Evolutionary conservation across 2,329 filamentous ascomycete species (phyloP).

Genomic region (Fragosphaeria purpurea): DNA sequence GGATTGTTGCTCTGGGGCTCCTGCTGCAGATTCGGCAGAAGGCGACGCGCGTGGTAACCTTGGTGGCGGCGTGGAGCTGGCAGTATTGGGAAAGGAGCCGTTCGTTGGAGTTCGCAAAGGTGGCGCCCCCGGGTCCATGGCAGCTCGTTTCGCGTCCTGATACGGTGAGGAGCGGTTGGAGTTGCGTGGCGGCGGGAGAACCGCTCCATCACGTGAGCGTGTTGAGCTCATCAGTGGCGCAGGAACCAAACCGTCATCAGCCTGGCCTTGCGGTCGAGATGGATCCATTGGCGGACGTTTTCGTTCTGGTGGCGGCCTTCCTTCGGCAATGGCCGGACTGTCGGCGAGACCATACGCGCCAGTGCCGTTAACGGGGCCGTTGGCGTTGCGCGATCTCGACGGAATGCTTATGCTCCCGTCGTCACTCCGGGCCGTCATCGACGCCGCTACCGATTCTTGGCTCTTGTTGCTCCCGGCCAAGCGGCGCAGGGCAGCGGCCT

Average conservation of each 20-base stretch:
- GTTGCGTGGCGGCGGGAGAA: constrained; percentile 38
- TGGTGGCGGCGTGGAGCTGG: constrained; percentile 2
- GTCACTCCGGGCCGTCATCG: constrained; percentile 39
- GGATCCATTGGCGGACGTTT: constrained; percentile 58
- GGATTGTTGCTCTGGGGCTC: constrained; percentile 10
- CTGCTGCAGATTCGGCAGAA: neutral
- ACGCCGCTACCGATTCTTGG: constrained; percentile 46
- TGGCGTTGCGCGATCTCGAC: constrained; percentile 43
- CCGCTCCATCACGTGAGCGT: constrained; percentile 31
- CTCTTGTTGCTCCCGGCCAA: constrained; percentile 43
- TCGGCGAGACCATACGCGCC: constrained; percentile 17
- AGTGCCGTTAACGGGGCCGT: constrained; percentile 11
- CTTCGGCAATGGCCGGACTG: constrained; percentile 22
- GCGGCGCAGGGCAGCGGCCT: constrained; percentile 32
- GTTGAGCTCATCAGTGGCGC: constrained; percentile 46
- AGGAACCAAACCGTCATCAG: constrained; percentile 45
- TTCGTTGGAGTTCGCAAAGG: constrained; percentile 10
- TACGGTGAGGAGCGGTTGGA: constrained; percentile 13
- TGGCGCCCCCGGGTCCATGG: constrained; percentile 3
- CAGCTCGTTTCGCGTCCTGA: neutral
- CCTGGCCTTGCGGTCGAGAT: constrained; percentile 35
- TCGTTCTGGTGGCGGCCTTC: constrained; percentile 50
- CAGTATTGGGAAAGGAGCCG: neutral
- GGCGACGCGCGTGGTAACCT: neutral
- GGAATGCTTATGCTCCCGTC: constrained; percentile 34